Conservation (phyloP, 1,284 basidiomycete genomes). For the Ustilago vetiveriae region DNA sequence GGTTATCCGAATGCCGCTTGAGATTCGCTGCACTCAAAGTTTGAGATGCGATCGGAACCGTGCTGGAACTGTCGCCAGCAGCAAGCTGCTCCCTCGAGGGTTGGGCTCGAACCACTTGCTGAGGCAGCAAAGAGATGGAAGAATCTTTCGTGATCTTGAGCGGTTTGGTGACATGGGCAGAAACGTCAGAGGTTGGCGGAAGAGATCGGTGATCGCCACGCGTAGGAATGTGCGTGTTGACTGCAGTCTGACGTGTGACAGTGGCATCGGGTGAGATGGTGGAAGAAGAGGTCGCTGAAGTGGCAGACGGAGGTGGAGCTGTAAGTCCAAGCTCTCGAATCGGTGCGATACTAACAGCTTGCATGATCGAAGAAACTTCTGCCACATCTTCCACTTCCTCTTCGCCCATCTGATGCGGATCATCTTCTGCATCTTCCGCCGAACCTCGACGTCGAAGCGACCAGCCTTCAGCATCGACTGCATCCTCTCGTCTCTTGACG, state of each 20-base stretch:
- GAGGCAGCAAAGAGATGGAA: constrained; percentile 6
- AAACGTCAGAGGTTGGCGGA: constrained; percentile 2
- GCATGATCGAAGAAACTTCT: constrained; percentile 43
- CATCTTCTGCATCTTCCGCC: constrained; percentile 14
- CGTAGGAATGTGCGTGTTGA: constrained; percentile 13
- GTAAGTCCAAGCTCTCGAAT: neutral
- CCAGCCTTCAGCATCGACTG: constrained; percentile 10
- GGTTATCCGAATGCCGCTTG: constrained; percentile 37
- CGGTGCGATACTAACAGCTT: constrained; percentile 23
- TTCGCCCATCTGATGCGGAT: constrained; percentile 13
- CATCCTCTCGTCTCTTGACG: neutral
- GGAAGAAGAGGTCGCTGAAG: constrained; percentile 11
- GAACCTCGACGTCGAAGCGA: constrained; percentile 24
- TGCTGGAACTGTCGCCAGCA: neutral
- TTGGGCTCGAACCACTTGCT: constrained; percentile 35
- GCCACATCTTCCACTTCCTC: constrained; percentile 42
- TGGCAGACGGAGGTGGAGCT: constrained; percentile 15
- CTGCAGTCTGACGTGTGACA: neutral
- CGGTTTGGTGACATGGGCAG: constrained; percentile 9
- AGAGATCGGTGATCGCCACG: constrained; percentile 25
- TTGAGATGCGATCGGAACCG: constrained; percentile 1
- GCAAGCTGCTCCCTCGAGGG: constrained; percentile 22
- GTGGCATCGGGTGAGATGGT: constrained; percentile 13
- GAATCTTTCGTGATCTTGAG: constrained; percentile 35
- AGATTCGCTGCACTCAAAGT: constrained; percentile 29